These are phyloP conservation scores for Globisporangium cystogenes DNA, from an alignment of 352 stramenopile species.

Conservation along the genomic window DNA sequence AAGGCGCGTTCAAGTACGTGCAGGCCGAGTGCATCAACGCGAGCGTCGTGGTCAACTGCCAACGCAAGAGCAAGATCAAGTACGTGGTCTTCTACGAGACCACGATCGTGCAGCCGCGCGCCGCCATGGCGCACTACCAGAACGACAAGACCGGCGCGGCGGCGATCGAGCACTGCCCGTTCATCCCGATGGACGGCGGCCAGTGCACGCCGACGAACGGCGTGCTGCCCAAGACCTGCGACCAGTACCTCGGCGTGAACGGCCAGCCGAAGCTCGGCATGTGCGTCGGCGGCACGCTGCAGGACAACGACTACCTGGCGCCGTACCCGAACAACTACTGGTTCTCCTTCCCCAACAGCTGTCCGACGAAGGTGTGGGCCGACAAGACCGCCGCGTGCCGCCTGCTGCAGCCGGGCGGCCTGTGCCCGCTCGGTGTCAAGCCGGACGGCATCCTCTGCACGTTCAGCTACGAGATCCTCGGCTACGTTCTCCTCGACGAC, in stretches of 20 bases:
- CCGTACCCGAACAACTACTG: slow-evolving; percentile 28
- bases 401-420: slow-evolving; percentile 17
- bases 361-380: neutral
- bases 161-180: slow-evolving; percentile 12
- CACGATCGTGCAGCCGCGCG: slow-evolving; percentile 21
- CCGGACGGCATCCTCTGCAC: slow-evolving; percentile 49
- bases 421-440: slow-evolving; percentile 34
- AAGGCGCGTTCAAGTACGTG: slow-evolving; percentile 77
- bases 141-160: no score
- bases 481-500: slow-evolving; percentile 51
- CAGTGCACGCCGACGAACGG: slow-evolving; percentile 16
- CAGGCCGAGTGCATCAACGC: slow-evolving; percentile 65
- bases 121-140: no score
- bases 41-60: slow-evolving; percentile 15
- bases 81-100: slow-evolving; percentile 33
- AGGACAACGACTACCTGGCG: slow-evolving; percentile 16
- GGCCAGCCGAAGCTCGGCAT: slow-evolving; percentile 18
- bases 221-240: slow-evolving; percentile 15
- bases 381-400: slow-evolving; percentile 13
- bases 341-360: slow-evolving; percentile 37
- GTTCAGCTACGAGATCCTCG: slow-evolving; percentile 53
- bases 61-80: slow-evolving; percentile 27
- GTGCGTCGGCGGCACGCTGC: slow-evolving; percentile 7
- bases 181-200: slow-evolving; percentile 8
- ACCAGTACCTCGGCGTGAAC: slow-evolving; percentile 16